phyloP scores from a whole-genome alignment of 495 filamentous ascomycete species.

The Geopyxis carbonaria region DNA sequence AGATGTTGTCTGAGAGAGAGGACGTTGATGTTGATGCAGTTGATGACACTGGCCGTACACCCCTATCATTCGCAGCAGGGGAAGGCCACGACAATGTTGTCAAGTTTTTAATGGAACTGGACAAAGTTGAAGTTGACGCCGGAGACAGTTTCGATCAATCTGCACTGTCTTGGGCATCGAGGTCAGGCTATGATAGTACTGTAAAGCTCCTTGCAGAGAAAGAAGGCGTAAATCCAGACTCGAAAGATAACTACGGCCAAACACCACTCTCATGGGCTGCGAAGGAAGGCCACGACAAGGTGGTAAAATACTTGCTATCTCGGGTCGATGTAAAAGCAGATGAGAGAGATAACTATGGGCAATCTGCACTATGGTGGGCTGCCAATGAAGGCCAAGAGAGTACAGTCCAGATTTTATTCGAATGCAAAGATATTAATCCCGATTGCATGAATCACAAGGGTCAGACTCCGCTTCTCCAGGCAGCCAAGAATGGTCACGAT shows the following conservation, averaged over 20 bases:
- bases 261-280: conserved; percentile 24
- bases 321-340: conserved; percentile 11
- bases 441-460: conserved; percentile 14
- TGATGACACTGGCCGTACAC: background rate
- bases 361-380: conserved; percentile 23
- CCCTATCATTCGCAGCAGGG: background rate
- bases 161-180: no score
- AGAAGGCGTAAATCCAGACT: background rate
- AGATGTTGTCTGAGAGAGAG: background rate
- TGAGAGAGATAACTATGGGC: conserved; percentile 6
- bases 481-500: conserved; percentile 28
- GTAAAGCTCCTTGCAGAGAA: no score
- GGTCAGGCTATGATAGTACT: no score
- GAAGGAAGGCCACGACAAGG: conserved; percentile 18
- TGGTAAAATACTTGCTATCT: conserved; percentile 18
- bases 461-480: conserved; percentile 28
- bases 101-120: background rate
- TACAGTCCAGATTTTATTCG: conserved; percentile 20
- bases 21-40: background rate
- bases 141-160: no score
- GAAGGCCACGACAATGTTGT: background rate
- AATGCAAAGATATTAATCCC: conserved; percentile 6
- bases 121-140: no score
- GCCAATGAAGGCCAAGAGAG: conserved; percentile 16
- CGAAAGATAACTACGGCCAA: background rate